A percentile compares a stretch with the other conserved stretches of the same genome.
These are phyloP conservation scores for Ceratocystis ficicola DNA, from an alignment of 2,329 filamentous ascomycete genomes.

Conservation along the genomic window DNA sequence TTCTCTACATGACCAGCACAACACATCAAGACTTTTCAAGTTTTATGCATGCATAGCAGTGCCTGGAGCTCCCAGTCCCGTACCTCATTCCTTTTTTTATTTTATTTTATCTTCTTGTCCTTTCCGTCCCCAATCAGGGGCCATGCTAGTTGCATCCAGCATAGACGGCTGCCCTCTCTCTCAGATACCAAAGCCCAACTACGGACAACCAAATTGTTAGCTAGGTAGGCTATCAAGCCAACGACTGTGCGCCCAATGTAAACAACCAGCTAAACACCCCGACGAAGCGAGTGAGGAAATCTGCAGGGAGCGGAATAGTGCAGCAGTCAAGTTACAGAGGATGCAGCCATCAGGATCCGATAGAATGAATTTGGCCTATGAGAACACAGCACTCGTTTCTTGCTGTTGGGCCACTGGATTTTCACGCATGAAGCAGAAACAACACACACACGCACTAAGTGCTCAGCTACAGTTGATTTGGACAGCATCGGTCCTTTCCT, in stretches of 20 bases:
- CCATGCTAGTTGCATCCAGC: not conserved
- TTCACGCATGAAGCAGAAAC: no score
- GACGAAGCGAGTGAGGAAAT: constrained; percentile 4
- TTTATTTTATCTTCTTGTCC: not conserved
- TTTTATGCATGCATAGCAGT: no score
- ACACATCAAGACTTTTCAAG: no score
- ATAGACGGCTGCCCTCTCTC: not conserved
- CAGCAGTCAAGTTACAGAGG: constrained; percentile 9
- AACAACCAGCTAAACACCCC: constrained; percentile 7
- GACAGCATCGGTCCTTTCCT: no score
- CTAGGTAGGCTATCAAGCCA: not conserved
- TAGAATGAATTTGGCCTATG: not conserved
- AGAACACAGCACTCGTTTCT: not conserved
- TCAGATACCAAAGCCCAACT: not conserved
- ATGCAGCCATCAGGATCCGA: not conserved
- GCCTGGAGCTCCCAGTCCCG: no score
- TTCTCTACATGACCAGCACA: not conserved
- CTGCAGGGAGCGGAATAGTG: constrained; percentile 5
- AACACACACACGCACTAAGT: no score
- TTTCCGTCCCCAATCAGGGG: not conserved
- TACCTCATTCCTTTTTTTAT: no score
- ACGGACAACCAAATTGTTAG: not conserved
- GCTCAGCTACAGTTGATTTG: no score
- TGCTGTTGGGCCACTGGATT: not conserved
- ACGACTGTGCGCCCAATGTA: constrained; percentile 8